Conservation (phyloP, 495 filamentous ascomycete genomes). For the Daldinia childiae region DNA sequence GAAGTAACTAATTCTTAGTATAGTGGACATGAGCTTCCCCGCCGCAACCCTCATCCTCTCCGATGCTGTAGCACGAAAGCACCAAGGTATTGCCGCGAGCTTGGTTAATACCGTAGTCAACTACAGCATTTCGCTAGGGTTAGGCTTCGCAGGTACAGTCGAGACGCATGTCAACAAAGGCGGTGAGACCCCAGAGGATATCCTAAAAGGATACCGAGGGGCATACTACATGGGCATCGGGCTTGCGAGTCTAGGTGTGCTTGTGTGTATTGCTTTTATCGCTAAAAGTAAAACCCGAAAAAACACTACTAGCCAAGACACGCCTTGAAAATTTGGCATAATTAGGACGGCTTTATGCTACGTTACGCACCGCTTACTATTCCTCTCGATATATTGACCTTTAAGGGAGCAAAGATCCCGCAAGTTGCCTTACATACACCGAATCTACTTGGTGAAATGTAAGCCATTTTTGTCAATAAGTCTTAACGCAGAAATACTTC, state of each 20-base stretch:
- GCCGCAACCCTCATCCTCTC: constrained; percentile 53
- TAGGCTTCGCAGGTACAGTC: constrained; percentile 59
- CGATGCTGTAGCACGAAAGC: constrained; percentile 50
- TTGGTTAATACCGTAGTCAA: constrained; percentile 57
- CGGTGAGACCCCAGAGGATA: constrained; percentile 42
- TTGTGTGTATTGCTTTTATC: constrained; percentile 32
- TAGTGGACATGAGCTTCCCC: constrained; percentile 60
- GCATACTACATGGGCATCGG: constrained; percentile 49
- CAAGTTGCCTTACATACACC: background rate
- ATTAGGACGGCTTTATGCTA: background rate
- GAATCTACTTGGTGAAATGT: background rate
- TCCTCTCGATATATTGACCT: background rate
- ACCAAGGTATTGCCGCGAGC: constrained; percentile 57
- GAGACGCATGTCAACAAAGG: constrained; percentile 52
- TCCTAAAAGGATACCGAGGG: constrained; percentile 51
- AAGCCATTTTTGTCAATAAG: background rate
- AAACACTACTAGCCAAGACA: background rate
- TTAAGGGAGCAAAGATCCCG: background rate
- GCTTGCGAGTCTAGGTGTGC: constrained; percentile 44
- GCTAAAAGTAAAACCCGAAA: constrained; percentile 26
- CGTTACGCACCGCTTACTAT: too few species aligned
- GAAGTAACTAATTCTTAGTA: background rate
- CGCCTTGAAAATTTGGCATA: background rate
- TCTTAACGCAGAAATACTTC: background rate
- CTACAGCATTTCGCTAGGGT: constrained; percentile 57